Conservation (phyloP, 805 yeast genomes). For the Candida argentea region DNA sequence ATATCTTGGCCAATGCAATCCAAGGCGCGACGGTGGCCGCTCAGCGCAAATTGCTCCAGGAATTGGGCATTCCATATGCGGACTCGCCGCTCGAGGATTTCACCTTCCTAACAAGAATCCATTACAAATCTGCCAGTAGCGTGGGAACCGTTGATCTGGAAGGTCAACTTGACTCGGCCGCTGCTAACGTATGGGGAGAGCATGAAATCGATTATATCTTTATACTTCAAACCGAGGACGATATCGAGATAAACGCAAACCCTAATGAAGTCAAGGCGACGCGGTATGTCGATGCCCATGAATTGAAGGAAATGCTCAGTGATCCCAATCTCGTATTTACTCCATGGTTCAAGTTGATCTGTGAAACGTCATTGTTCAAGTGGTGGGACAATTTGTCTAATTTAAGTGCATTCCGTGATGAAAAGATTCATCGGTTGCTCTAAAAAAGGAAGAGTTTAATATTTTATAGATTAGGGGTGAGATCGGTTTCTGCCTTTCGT, state of each 20-base stretch:
- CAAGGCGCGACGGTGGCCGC: slow-evolving; percentile 83
- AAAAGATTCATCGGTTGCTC: slow-evolving; percentile 41
- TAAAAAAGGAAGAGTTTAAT: no score
- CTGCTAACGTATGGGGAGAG: slow-evolving; percentile 65
- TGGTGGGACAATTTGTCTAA: slow-evolving; percentile 85
- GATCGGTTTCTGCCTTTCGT: no score
- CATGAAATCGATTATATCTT: slow-evolving; percentile 95
- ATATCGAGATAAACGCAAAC: slow-evolving; percentile 53
- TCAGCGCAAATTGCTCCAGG: slow-evolving; percentile 85
- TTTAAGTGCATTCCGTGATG: slow-evolving; percentile 39
- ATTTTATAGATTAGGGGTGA: no score
- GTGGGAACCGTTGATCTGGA: slow-evolving; percentile 40
- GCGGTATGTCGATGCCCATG: slow-evolving; percentile 59
- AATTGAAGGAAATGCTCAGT: slow-evolving; percentile 66
- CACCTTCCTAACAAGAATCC: slow-evolving; percentile 85
- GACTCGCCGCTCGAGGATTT: slow-evolving; percentile 59
- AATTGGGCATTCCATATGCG: slow-evolving; percentile 66
- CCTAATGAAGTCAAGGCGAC: slow-evolving; percentile 67
- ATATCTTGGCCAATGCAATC: slow-evolving; percentile 47
- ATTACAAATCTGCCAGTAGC: slow-evolving; percentile 77
- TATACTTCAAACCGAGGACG: slow-evolving; percentile 50
- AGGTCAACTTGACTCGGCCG: not conserved
- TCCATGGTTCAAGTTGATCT: slow-evolving; percentile 96
- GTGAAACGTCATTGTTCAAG: slow-evolving; percentile 78
- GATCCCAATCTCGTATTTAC: slow-evolving; percentile 68